Percentiles rank a stretch among this genome's conserved stretches.
Evolutionary conservation across 2,329 filamentous ascomycete species (phyloP).

Genomic region (Trichoderma brevicompactum): DNA sequence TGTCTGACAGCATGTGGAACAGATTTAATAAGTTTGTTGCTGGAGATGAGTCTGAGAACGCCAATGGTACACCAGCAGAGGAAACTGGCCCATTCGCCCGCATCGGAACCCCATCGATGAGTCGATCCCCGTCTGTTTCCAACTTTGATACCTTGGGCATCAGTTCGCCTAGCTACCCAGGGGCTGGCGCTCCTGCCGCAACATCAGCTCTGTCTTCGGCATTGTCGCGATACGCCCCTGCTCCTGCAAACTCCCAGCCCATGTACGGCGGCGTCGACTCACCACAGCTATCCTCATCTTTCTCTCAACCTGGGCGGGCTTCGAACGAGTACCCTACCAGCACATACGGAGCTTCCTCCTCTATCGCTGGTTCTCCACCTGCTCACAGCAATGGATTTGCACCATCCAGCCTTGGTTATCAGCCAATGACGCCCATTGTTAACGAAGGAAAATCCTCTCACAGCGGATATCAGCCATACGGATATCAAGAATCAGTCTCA

Average conservation of each 20-base stretch:
- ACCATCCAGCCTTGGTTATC: constrained; percentile 37
- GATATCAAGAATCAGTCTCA: constrained; percentile 26
- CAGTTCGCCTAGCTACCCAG: constrained; percentile 41
- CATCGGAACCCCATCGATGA: constrained; percentile 74
- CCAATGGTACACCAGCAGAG: constrained; percentile 63
- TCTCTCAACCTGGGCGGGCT: constrained; percentile 32
- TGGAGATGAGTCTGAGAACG: constrained; percentile 83
- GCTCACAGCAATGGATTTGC: constrained; percentile 33
- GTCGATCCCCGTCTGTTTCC: constrained; percentile 70
- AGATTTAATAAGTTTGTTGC: constrained; percentile 96
- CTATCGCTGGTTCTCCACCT: constrained; percentile 31
- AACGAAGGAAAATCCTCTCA: constrained; percentile 24
- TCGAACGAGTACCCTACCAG: constrained; percentile 41
- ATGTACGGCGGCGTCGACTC: constrained; percentile 46
- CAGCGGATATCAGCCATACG: constrained; percentile 39
- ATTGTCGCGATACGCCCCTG: constrained; percentile 43
- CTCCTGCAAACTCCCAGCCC: constrained; percentile 29
- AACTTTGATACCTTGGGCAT: constrained; percentile 77
- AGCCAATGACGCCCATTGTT: constrained; percentile 30
- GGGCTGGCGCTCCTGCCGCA: constrained; percentile 41
- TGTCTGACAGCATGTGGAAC: constrained; percentile 86
- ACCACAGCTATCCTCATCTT: constrained; percentile 54
- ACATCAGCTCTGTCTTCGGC: constrained; percentile 43
- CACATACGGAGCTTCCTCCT: constrained; percentile 44
- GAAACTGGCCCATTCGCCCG: constrained; percentile 82